Percentiles rank a stretch among this genome's conserved stretches.
Conservation (phyloP, 2,329 filamentous ascomycete genomes). For the Alternaria sp. region DNA sequence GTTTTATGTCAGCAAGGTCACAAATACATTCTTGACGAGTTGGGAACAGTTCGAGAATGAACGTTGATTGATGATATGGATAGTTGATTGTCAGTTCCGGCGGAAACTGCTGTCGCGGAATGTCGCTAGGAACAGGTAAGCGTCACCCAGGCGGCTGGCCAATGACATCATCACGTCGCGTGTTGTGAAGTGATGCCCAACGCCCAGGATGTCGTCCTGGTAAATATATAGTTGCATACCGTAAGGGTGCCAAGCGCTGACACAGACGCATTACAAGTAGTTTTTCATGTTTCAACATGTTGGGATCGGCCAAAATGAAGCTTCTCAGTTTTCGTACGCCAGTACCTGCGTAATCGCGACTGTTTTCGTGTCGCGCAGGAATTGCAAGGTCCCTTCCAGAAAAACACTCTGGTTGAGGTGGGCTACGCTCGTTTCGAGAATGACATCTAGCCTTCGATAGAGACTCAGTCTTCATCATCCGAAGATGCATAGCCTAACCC, state of each 20-base stretch:
- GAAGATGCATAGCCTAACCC: slow-evolving; percentile 55
- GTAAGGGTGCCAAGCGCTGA: too few relatives aligned
- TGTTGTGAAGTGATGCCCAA: background rate
- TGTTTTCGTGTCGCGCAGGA: too few relatives aligned
- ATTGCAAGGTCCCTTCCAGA: too few relatives aligned
- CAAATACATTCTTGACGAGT: background rate
- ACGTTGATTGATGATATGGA: background rate
- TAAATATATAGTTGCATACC: background rate
- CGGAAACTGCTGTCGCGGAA: slow-evolving; percentile 13
- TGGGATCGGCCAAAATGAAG: background rate
- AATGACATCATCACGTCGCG: slow-evolving; percentile 11
- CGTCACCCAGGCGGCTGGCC: slow-evolving; percentile 13
- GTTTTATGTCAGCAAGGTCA: background rate
- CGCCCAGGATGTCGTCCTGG: background rate
- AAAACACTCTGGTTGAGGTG: background rate
- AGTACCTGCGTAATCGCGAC: background rate
- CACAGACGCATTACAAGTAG: background rate
- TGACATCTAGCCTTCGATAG: background rate
- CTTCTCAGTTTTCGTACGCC: background rate
- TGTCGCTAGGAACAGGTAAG: slow-evolving; percentile 16
- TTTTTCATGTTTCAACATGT: background rate
- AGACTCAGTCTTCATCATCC: slow-evolving; percentile 50
- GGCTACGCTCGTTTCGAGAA: background rate
- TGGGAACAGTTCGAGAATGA: background rate
- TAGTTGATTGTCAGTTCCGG: background rate